phyloP scores from a whole-genome alignment of 2,329 filamentous ascomycete genomes.

The Camptophora hylomeconis region DNA sequence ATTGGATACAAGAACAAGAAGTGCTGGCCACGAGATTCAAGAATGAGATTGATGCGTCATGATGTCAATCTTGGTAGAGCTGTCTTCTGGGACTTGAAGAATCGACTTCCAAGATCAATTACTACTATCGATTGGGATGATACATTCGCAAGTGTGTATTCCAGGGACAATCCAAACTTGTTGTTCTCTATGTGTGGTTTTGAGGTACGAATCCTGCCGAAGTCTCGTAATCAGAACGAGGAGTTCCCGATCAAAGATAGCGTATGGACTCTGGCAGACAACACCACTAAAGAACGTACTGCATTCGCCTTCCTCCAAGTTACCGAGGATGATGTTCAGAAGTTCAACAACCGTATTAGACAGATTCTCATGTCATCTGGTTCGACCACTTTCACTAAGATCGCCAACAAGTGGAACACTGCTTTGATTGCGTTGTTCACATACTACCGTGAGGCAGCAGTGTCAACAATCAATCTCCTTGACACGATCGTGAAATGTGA shows the following conservation, averaged over 20 bases:
- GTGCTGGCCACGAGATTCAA: constrained; percentile 94
- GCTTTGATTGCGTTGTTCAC: constrained; percentile 94
- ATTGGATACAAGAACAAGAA: constrained; percentile 99
- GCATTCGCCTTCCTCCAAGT: constrained; percentile 96
- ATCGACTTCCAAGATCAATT: constrained; percentile 81
- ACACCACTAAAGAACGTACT: constrained; percentile 90
- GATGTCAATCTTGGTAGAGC: constrained; percentile 95
- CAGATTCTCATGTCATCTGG: constrained; percentile 99
- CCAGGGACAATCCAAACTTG: constrained; percentile 90
- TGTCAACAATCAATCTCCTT: constrained; percentile 83
- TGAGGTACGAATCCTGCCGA: constrained; percentile 89
- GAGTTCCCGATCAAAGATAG: constrained; percentile 97
- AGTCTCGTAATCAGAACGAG: constrained; percentile 87
- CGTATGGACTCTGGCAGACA: constrained; percentile 95
- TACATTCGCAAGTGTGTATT: constrained; percentile 96
- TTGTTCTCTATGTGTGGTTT: constrained; percentile 98
- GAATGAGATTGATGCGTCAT: constrained; percentile 97
- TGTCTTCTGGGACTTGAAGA: constrained; percentile 98
- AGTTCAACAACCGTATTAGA: constrained; percentile 97
- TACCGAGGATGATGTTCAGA: constrained; percentile 92
- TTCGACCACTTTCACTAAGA: constrained; percentile 99
- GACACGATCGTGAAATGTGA: constrained; percentile 99
- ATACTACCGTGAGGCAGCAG: constrained; percentile 94
- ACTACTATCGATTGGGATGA: constrained; percentile 99
- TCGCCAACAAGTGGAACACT: constrained; percentile 99